Base-by-base conservation (phyloP, 768 basidiomycete genomes). In the Mycena belliarum region DNA sequence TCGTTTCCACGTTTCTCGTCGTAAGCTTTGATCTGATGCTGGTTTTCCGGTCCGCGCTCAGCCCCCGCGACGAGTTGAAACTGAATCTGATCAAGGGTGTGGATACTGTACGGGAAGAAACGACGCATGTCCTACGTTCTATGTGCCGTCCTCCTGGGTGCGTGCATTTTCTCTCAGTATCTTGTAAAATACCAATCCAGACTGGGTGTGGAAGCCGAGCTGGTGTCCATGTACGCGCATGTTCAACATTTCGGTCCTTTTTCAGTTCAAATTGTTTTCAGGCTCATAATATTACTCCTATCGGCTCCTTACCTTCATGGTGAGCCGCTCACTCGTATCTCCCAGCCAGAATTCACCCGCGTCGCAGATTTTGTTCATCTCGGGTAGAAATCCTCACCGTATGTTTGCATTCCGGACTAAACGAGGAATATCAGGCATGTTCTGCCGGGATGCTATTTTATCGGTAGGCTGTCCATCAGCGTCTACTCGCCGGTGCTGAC, bases 41-140 rank as follows among this genome's bases (percentile, higher is more conserved):
- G 21, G 41, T 26, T 11, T 9, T 52, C 7, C 51, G 51, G 51
- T 44, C 2, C 3, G 51, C 44, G n/a, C 38, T 15, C 29, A 6
- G 2, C 21, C 6, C 6, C 5, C n/a, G n/a, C n/a, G n/a, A n/a
- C n/a, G n/a, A n/a, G n/a, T n/a, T n/a, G n/a, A n/a, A n/a, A n/a
- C n/a, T n/a, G n/a, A n/a, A n/a, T n/a, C n/a, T n/a, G n/a, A n/a
- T n/a, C n/a, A n/a, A 57, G 55, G 28, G 55, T 57, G 5, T 57
- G 55, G 55, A 45, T 57, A 57, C 29, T 57, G 48, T 57, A 57
- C 48, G 55, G 55, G 5, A 41, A 49, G 28, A 57, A 41, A 9
- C 55, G 43, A 11, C 41, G 55, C 21, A 50, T 45, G 41, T 38
- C 41, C 1, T 50, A 21, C 10, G 20, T 57, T 20, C 38, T 57